phyloP scores from a whole-genome alignment of 2,329 filamentous ascomycete species.

The Colletotrichum horii region DNA sequence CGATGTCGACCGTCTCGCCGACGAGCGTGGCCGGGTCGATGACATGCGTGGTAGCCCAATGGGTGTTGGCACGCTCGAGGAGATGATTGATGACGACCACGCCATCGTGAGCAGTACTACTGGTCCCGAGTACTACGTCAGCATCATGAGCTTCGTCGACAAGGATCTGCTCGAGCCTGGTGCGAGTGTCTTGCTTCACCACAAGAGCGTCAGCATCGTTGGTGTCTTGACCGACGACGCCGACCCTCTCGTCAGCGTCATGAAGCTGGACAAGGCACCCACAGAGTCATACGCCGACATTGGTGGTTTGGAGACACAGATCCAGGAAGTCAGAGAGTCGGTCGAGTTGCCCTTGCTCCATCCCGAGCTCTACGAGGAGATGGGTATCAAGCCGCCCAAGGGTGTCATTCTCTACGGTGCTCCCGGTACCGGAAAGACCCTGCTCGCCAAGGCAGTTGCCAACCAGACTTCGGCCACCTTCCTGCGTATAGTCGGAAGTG shows the following conservation, averaged over 20 bases:
- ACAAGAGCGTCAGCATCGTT: constrained; percentile 97
- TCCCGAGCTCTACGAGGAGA: constrained; percentile 98
- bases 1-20: constrained; percentile 81
- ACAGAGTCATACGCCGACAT: constrained; percentile 99
- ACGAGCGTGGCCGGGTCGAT: constrained; percentile 93
- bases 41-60: constrained; percentile 99
- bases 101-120: constrained; percentile 98
- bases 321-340: constrained; percentile 96
- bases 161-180: constrained; percentile 97
- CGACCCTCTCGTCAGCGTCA: constrained; percentile 94
- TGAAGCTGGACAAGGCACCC: constrained; percentile 99
- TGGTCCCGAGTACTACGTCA: constrained; percentile 98
- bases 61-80: constrained; percentile 96
- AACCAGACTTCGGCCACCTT: constrained; percentile 98
- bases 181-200: constrained; percentile 91
- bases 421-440: constrained; percentile 94
- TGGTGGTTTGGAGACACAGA: constrained; percentile 92
- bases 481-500: constrained; percentile 96
- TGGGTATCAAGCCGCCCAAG: constrained; percentile 99
- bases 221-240: constrained; percentile 96
- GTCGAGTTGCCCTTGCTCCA: constrained; percentile 95
- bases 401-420: constrained; percentile 98
- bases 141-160: constrained; percentile 99
- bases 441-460: constrained; percentile 97
- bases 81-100: constrained; percentile 99